Percentiles rank a stretch among this genome's conserved stretches.
phyloP scores from a whole-genome alignment of 108 stramenopile genomes.

The Skeletonema costatum region DNA sequence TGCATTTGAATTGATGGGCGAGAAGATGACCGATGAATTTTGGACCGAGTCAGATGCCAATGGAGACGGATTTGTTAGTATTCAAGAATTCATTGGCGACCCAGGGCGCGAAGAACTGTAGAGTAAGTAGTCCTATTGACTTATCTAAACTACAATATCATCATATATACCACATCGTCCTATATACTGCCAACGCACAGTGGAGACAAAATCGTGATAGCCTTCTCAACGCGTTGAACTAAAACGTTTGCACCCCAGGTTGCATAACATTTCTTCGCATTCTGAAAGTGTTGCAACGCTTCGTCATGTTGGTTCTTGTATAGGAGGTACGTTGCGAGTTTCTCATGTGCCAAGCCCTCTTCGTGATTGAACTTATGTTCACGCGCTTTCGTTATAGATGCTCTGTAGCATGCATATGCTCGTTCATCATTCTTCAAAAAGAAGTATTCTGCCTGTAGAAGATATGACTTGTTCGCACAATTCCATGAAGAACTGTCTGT shows the following conservation, averaged over 20 bases:
- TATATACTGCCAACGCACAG: constrained; percentile 3
- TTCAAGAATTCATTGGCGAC: constrained; percentile 26
- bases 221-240: constrained; percentile 38
- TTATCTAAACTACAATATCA: too few relatives aligned
- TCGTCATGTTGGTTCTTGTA: constrained; percentile 19
- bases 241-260: constrained; percentile 55
- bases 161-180: too few relatives aligned
- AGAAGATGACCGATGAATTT: constrained; percentile 29
- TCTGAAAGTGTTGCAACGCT: constrained; percentile 30
- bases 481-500: constrained; percentile 50
- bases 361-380: constrained; percentile 54
- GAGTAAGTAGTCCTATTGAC: too few relatives aligned
- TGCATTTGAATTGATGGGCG: constrained; percentile 10
- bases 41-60: constrained; percentile 28
- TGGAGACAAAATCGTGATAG: constrained; percentile 24
- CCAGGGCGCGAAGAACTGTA: not conserved
- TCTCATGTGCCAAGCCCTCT: constrained; percentile 57
- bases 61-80: constrained; percentile 24
- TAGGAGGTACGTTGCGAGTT: constrained; percentile 34
- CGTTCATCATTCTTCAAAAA: constrained; percentile 37
- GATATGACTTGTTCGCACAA: constrained; percentile 47
- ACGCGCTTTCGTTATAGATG: constrained; percentile 41
- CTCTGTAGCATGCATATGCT: constrained; percentile 39
- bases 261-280: constrained; percentile 47
- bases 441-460: constrained; percentile 55